Evolutionary conservation across 257 asterid species (phyloP), one percentile per base, ranked within the genome.

Genomic region (Solanum appendiculatum): DNA sequence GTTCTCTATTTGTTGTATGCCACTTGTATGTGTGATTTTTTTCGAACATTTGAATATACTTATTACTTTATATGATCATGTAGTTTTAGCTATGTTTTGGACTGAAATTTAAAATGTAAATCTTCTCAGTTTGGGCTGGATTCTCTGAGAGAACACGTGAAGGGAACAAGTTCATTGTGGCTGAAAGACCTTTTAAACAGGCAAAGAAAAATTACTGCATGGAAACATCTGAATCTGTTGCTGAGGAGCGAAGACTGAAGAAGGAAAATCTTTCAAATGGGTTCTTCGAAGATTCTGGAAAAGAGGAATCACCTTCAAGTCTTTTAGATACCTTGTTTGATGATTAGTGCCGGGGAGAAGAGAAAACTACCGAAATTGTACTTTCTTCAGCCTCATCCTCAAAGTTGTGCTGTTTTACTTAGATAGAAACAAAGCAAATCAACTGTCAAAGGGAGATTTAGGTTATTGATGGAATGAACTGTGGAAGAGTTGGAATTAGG

Each of bases 101-200:
- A 48, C 85, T 80, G 29, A 48, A 48, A 29, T 31, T 85, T 21
- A 9, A 23, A 66, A 13, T 12, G 27, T 37, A 23, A 9, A 15
- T 64, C 37, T 7, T 81, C 90, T 85, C 95, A 97, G 99, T 95
- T 77, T 97, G 99, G 99, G 99, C 99, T 83, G 98, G 97, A 89
- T 97, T 96, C 90, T 83, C 98, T 0, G 99, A 97, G 94, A 93
- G 99, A 91, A 86, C 88, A 51, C 99, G 99, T 39, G 99, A 97
- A 91, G 99, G 99, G 77, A 94, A 91, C 95, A 97, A 97, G 88
- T 97, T 92, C 90, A 56, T 93, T 81, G 98, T 97, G 83, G 96
- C 98, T 3, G 98, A 96, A 92, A 94, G 92, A 89, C 93, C 96
- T 42, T 90, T 87, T 5, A 93, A 92, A 88, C 94, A 92, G 87